Conservation (phyloP, 1,284 basidiomycete species). For the Ceratobasidium sp. region DNA sequence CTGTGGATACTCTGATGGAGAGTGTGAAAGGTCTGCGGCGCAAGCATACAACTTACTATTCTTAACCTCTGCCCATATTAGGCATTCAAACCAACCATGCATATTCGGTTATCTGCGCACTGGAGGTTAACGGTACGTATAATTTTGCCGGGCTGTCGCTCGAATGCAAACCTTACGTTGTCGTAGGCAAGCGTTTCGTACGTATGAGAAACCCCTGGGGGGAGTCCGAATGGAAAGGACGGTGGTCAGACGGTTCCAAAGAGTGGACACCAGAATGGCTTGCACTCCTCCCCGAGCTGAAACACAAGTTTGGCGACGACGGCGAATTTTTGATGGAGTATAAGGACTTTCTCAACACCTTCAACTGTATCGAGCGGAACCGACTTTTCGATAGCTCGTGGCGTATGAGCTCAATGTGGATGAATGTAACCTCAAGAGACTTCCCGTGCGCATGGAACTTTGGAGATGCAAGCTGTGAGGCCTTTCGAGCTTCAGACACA, state of each 20-base stretch:
- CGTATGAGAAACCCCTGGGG: slow-evolving; percentile 58
- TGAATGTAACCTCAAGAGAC: slow-evolving; percentile 45
- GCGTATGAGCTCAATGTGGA: slow-evolving; percentile 34
- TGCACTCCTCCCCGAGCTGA: slow-evolving; percentile 30
- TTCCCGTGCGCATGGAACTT: slow-evolving; percentile 56
- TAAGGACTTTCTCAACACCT: slow-evolving; percentile 38
- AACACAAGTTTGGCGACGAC: slow-evolving; percentile 42
- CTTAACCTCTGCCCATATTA: neutral
- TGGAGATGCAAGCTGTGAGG: slow-evolving; percentile 51
- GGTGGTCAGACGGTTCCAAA: slow-evolving; percentile 42
- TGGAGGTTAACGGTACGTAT: slow-evolving; percentile 17
- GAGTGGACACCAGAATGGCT: slow-evolving; percentile 42
- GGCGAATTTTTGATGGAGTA: slow-evolving; percentile 43
- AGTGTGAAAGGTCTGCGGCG: neutral
- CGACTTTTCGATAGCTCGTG: slow-evolving; percentile 28
- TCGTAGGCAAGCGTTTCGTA: slow-evolving; percentile 39
- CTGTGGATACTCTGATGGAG: slow-evolving; percentile 33
- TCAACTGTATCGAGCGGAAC: slow-evolving; percentile 28
- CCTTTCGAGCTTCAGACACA: neutral
- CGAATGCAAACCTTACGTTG: neutral
- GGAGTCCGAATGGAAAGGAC: slow-evolving; percentile 48
- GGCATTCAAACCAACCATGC: slow-evolving; percentile 38
- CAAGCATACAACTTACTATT: neutral
- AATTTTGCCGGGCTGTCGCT: neutral
- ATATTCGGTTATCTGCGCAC: slow-evolving; percentile 34